These are phyloP conservation scores for Tricholoma sp. DNA, from an alignment of 768 basidiomycete species.

Conservation along the genomic window DNA sequence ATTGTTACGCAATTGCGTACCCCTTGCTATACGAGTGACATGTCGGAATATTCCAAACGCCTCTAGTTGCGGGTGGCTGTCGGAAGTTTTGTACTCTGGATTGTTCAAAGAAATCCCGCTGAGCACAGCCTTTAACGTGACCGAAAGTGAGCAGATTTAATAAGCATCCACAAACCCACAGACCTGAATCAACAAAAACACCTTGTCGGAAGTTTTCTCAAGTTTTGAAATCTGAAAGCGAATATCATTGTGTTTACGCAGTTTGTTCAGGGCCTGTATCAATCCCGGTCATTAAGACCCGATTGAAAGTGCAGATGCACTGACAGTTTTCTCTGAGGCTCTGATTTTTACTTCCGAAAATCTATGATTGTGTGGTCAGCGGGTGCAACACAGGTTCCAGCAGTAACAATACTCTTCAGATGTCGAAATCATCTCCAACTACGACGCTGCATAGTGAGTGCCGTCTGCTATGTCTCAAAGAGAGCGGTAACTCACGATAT, in stretches of 20 bases:
- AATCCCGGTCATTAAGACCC: not conserved
- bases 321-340: constrained; percentile 69
- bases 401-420: constrained; percentile 54
- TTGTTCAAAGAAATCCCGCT: constrained; percentile 64
- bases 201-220: constrained; percentile 70
- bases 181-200: constrained; percentile 78
- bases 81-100: constrained; percentile 63
- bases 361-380: constrained; percentile 29
- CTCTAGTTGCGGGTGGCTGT: constrained; percentile 71
- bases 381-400: not conserved
- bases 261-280: constrained; percentile 53
- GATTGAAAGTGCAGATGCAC: not conserved
- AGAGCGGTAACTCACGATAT: constrained; percentile 49
- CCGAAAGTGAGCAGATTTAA: not conserved
- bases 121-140: constrained; percentile 55
- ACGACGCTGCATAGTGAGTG: constrained; percentile 2
- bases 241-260: constrained; percentile 70
- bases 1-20: constrained; percentile 28
- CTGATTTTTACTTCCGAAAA: constrained; percentile 66
- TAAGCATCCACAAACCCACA: constrained; percentile 2
- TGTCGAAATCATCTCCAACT: constrained; percentile 61
- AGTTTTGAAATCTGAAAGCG: constrained; percentile 70
- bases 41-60: constrained; percentile 69
- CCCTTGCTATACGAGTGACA: constrained; percentile 68
- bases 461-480: not conserved